Base-by-base conservation (phyloP, 352 stramenopile species). In the Pythium utonaiense region DNA sequence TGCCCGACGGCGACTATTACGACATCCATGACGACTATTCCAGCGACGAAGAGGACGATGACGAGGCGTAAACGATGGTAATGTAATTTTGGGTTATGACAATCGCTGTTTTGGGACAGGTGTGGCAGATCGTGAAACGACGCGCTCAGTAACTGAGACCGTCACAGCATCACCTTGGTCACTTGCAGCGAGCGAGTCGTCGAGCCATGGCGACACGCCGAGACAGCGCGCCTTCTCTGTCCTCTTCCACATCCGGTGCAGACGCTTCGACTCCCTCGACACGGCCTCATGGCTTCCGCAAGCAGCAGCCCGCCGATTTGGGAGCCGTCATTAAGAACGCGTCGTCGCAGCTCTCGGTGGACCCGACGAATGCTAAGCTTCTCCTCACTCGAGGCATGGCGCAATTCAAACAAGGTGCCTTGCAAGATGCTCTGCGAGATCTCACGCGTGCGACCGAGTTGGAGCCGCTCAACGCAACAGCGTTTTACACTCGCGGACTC, bases 401-500 rank as follows among this genome's bases (percentile, higher is more conserved):
- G n/a, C 73, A 81, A 34, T 85, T 96, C 58, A 96, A 96, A 57
- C 84, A 95, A 24, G 64, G 57, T 6, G 75, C 77, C 19, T 74
- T 77, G 27, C 64, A 85, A 1, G 60, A 81, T 0, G 84, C 80
- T 0, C 73, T 91, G n/a, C 72, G 69, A 12, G 82, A 93, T 60
- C 71, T 90, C 25, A 68, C 59, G 13, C 62, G 78, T 3, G 78
- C 79, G 1, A 53, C 83, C 0, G 60, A 75, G 19, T 68, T 89
- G 10, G 79, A 86, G 13, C 64, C 44, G 6, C 27, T 55, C 8
- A 87, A 89, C 52, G 66, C 67, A 3, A 58, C 67, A 21, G 73
- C 75, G 22, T 87, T 84, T 58, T 93, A 95, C 70, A 91, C 77
- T 21, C 80, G 84, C 41, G 87, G 88, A 0, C 62, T 95, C 24